Evolutionary conservation across 2,329 filamentous ascomycete genomes (phyloP).

Genomic region (Aspergillus flavus): DNA sequence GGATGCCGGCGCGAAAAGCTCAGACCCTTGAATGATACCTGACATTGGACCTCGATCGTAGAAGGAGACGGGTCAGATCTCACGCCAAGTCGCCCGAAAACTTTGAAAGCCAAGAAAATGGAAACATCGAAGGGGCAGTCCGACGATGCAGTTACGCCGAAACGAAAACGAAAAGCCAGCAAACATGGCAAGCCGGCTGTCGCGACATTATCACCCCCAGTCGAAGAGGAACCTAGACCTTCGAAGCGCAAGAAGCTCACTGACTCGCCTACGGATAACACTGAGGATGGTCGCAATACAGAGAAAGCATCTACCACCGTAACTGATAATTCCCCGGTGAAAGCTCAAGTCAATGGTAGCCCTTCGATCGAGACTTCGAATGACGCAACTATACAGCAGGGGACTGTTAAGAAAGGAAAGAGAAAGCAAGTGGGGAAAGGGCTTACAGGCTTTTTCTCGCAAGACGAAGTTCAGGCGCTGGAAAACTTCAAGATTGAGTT

Average conservation of each 20-base stretch:
- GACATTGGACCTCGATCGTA: background rate
- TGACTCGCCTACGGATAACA: slow-evolving; percentile 17
- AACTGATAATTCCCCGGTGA: background rate
- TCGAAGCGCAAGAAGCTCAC: slow-evolving; percentile 32
- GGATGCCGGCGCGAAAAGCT: background rate
- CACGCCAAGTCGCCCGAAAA: background rate
- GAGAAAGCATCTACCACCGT: slow-evolving; percentile 4
- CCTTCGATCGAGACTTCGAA: background rate
- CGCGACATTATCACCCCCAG: background rate
- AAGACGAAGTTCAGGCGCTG: slow-evolving; percentile 33
- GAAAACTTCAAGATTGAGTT: slow-evolving; percentile 39
- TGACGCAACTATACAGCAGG: background rate
- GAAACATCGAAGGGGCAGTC: background rate
- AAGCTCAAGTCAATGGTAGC: background rate
- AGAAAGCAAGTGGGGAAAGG: slow-evolving; percentile 6
- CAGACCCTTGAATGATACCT: background rate
- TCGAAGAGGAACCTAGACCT: slow-evolving; percentile 16
- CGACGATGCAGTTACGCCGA: background rate
- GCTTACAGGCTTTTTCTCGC: slow-evolving; percentile 33
- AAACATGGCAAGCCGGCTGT: background rate
- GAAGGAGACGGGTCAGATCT: background rate
- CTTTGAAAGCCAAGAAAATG: background rate
- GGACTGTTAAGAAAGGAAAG: slow-evolving; percentile 16
- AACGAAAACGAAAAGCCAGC: slow-evolving; percentile 7
- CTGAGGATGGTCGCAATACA: slow-evolving; percentile 5